Evolutionary conservation across 108 stramenopile genomes (phyloP).

Genomic region (Nitzschia putrida): DNA sequence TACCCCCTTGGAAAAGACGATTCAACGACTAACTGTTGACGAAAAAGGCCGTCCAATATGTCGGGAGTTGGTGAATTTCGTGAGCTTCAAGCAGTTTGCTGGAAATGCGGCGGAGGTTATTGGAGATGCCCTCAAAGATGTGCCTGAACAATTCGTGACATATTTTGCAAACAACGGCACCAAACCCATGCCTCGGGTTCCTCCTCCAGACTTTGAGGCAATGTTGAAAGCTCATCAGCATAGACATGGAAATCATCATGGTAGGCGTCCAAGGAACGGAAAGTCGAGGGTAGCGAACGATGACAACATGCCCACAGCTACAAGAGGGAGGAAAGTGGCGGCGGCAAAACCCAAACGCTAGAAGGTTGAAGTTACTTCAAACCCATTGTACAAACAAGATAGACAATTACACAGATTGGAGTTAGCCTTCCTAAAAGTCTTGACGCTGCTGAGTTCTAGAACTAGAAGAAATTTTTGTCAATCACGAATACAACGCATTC

Average conservation of each 20-base stretch:
- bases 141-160: slow-evolving; percentile 70
- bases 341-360: neutral
- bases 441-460: too few relatives aligned
- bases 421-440: too few relatives aligned
- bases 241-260: too few relatives aligned
- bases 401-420: too few relatives aligned
- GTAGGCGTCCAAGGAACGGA: neutral
- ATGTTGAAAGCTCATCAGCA: neutral
- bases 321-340: neutral
- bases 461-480: too few relatives aligned
- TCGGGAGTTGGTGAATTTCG: slow-evolving; percentile 81
- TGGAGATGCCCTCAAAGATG: slow-evolving; percentile 45
- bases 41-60: slow-evolving; percentile 48
- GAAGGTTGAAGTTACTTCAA: too few relatives aligned
- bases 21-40: slow-evolving; percentile 43
- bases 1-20: slow-evolving; percentile 52
- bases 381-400: too few relatives aligned
- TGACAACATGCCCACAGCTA: neutral
- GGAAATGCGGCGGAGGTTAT: slow-evolving; percentile 50
- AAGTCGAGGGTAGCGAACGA: neutral
- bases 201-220: slow-evolving; percentile 24
- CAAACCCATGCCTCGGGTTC: slow-evolving; percentile 42
- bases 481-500: too few relatives aligned
- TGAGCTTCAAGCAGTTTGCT: slow-evolving; percentile 55
- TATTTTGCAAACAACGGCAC: slow-evolving; percentile 50